Evolutionary conservation across 2,329 filamentous ascomycete genomes (phyloP).

Genomic region (Fusarium nematophilum): DNA sequence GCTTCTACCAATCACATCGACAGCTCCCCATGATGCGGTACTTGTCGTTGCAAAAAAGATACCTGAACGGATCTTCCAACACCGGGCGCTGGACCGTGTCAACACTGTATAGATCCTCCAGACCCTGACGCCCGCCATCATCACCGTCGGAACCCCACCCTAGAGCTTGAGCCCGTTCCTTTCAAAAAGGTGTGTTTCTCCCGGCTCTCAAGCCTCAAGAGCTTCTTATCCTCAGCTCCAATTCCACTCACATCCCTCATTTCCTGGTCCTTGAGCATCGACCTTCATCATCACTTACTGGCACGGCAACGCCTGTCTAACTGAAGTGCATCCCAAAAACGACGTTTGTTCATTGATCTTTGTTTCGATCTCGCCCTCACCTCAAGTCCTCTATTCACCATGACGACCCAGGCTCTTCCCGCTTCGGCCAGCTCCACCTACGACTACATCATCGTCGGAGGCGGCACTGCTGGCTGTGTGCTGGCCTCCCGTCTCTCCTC

Average conservation of each 20-base stretch:
- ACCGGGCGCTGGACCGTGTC: neutral
- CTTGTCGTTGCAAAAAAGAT: conserved; percentile 16
- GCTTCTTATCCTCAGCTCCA: conserved; percentile 9
- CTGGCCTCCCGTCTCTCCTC: conserved; percentile 82
- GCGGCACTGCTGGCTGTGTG: conserved; percentile 88
- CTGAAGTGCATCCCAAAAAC: neutral
- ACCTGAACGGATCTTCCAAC: conserved; percentile 17
- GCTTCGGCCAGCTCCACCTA: conserved; percentile 73
- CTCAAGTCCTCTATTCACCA: conserved; percentile 49
- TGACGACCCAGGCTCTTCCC: conserved; percentile 77
- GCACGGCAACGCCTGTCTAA: neutral
- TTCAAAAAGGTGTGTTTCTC: conserved; percentile 33
- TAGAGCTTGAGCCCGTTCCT: conserved; percentile 11
- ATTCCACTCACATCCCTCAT: no score
- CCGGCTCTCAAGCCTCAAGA: conserved; percentile 26
- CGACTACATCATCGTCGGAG: conserved; percentile 88
- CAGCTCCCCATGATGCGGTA: neutral
- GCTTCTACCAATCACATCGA: conserved; percentile 18
- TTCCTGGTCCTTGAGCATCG: neutral
- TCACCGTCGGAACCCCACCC: conserved; percentile 23
- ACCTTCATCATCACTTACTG: neutral
- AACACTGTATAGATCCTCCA: conserved; percentile 24
- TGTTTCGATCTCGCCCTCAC: neutral
- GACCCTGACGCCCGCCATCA: conserved; percentile 11
- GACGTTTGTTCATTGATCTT: neutral